These are phyloP conservation scores for Leccinum rimulosum DNA, from an alignment of 768 basidiomycete species.

Conservation along the genomic window DNA sequence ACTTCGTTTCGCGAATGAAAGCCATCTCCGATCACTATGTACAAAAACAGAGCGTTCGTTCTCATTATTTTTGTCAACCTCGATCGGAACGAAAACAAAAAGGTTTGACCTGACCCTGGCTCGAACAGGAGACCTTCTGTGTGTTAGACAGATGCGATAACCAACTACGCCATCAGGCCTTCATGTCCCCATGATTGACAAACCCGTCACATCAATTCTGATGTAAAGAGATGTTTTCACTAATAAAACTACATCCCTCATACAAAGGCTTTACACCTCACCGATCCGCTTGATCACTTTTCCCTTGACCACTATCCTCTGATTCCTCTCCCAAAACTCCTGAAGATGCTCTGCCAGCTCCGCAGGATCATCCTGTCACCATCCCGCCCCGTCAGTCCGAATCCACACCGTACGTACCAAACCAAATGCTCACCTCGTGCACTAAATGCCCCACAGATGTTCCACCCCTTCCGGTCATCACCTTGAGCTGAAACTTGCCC, in stretches of 20 bases:
- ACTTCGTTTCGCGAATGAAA: too few species aligned
- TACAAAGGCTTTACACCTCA: constrained; percentile 31
- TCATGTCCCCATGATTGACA: not conserved
- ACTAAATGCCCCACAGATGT: constrained; percentile 80
- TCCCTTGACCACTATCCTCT: constrained; percentile 58
- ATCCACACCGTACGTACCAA: not conserved
- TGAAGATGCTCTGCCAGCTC: constrained; percentile 76
- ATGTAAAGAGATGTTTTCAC: not conserved
- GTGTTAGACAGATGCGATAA: constrained; percentile 83
- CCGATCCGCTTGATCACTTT: constrained; percentile 53
- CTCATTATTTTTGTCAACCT: not conserved
- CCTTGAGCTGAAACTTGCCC: constrained; percentile 92
- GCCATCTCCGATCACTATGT: too few species aligned
- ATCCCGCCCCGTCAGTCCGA: not conserved
- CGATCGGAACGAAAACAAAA: constrained; percentile 1
- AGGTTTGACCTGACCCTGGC: constrained; percentile 44
- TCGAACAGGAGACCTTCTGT: constrained; percentile 73
- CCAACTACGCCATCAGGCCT: constrained; percentile 45
- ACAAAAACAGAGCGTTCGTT: not conserved
- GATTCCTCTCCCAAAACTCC: constrained; percentile 92
- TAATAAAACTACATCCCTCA: not conserved
- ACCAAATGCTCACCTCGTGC: constrained; percentile 67
- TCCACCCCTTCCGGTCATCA: constrained; percentile 55
- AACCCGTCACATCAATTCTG: not conserved
- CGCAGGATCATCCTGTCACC: constrained; percentile 76